Percentiles rank a stretch among this genome's conserved stretches.
These are phyloP conservation scores for Epichloe elymi DNA, from an alignment of 2,329 filamentous ascomycete genomes.

Conservation along the genomic window DNA sequence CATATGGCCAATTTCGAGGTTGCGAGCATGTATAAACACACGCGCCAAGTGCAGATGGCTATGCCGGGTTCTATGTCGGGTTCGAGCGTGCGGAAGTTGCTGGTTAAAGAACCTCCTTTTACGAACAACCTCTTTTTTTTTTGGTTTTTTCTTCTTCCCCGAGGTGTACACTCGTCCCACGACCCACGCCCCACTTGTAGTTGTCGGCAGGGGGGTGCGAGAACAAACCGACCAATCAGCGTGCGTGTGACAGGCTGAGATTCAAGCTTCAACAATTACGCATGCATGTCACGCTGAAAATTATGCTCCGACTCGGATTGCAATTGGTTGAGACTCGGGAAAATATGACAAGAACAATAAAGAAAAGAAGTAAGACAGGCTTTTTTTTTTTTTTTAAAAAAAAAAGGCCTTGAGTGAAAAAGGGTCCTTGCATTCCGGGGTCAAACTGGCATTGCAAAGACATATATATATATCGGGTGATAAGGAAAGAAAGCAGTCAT, in stretches of 20 bases:
- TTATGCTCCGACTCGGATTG: no score
- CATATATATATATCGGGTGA: no score
- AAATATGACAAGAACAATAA: no score
- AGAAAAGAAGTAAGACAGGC: no score
- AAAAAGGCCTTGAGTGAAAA: no score
- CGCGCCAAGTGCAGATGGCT: not conserved
- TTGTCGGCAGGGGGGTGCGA: not conserved
- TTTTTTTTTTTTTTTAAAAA: no score
- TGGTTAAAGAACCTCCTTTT: not conserved
- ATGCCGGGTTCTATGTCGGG: not conserved
- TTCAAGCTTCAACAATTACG: not conserved
- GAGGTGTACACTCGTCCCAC: not conserved
- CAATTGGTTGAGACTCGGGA: no score
- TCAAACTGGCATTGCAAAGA: no score
- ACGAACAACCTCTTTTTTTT: not conserved
- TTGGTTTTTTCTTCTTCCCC: not conserved
- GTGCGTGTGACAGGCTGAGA: not conserved
- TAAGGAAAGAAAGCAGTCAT: no score
- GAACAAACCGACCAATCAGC: not conserved
- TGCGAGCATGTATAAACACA: not conserved
- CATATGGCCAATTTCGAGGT: constrained; percentile 15
- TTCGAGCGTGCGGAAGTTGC: not conserved
- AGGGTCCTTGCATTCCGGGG: no score
- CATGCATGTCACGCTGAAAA: no score
- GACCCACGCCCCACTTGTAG: not conserved